phyloP scores from a whole-genome alignment of 495 filamentous ascomycete genomes.

The Aspergillus carlsbadensis region DNA sequence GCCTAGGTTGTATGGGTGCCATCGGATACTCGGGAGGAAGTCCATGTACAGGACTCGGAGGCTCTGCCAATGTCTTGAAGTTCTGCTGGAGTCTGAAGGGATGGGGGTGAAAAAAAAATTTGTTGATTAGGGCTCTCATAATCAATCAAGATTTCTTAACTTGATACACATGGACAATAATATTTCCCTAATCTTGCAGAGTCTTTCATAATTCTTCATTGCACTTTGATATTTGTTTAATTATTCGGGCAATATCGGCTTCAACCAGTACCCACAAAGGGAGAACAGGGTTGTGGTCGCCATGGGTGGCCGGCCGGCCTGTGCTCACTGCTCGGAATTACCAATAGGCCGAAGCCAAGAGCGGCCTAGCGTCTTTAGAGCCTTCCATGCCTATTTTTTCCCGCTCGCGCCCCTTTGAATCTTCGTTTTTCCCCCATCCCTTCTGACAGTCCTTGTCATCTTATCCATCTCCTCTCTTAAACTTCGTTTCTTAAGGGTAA shows the following conservation, averaged over 20 bases:
- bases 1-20: conserved; percentile 18
- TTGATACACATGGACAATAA: too few species aligned
- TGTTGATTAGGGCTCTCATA: too few species aligned
- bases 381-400: conserved; percentile 46
- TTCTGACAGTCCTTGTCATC: conserved; percentile 35
- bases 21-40: conserved; percentile 24
- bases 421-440: conserved; percentile 33
- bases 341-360: conserved; percentile 15
- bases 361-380: conserved; percentile 33
- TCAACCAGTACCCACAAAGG: conserved; percentile 3
- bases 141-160: too few species aligned
- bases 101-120: neutral
- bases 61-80: conserved; percentile 20
- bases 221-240: too few species aligned
- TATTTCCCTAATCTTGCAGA: too few species aligned
- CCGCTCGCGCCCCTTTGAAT: conserved; percentile 39
- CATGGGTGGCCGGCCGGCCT: neutral
- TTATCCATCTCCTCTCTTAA: conserved; percentile 43
- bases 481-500: conserved; percentile 35
- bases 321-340: too few species aligned
- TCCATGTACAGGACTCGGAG: conserved; percentile 13
- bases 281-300: conserved; percentile 3
- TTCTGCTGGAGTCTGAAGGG: too few species aligned
- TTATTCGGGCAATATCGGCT: conserved; percentile 52
- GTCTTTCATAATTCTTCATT: too few species aligned